Evolutionary conservation across 1,284 basidiomycete genomes (phyloP).

Genomic region (Pyrrhoderma noxium): DNA sequence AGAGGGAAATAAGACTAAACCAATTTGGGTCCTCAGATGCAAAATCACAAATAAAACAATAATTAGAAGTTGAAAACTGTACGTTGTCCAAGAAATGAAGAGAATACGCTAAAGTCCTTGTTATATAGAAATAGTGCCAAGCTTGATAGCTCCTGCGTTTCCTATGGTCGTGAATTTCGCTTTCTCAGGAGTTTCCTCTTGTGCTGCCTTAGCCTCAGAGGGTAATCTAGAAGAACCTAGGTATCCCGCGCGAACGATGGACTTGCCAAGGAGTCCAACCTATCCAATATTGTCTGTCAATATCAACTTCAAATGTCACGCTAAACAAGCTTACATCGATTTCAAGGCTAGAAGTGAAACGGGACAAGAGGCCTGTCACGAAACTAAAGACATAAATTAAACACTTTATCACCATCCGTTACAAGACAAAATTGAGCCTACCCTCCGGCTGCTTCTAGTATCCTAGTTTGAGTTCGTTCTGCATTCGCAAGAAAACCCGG

Average conservation of each 20-base stretch:
- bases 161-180: slow-evolving; percentile 22
- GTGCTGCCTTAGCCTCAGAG: slow-evolving; percentile 16
- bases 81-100: no score
- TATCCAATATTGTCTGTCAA: not conserved
- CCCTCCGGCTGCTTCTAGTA: slow-evolving; percentile 22
- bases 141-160: slow-evolving; percentile 19
- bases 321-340: slow-evolving; percentile 14
- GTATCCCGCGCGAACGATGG: slow-evolving; percentile 20
- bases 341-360: slow-evolving; percentile 10
- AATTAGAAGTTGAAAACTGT: no score
- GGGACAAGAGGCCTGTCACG: slow-evolving; percentile 4
- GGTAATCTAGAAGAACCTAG: slow-evolving; percentile 21
- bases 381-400: slow-evolving; percentile 5
- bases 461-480: slow-evolving; percentile 19
- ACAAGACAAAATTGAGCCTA: slow-evolving; percentile 11
- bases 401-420: not conserved
- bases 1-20: no score
- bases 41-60: no score
- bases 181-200: slow-evolving; percentile 13
- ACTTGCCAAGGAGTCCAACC: slow-evolving; percentile 20
- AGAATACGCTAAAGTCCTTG: no score
- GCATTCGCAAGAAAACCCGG: slow-evolving; percentile 29
- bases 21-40: no score
- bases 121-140: slow-evolving; percentile 1
- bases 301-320: not conserved